Evolutionary conservation across 2,329 filamentous ascomycete species (phyloP), one percentile per base, ranked within the genome.

Genomic region (Botrytis fragariae): DNA sequence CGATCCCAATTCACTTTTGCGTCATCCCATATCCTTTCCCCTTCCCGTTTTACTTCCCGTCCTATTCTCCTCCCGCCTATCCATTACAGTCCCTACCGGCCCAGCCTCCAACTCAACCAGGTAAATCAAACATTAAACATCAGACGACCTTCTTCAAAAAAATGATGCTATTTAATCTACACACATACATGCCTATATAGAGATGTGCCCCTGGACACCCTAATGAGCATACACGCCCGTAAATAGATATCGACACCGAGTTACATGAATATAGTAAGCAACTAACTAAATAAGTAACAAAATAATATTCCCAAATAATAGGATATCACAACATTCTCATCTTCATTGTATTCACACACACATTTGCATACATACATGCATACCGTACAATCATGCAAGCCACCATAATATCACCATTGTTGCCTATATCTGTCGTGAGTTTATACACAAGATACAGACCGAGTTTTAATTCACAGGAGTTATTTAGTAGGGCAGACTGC

Each of bases 271-370:
- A 16, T 16, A 51, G 25, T 48, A 0, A 22, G 25, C 16, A 51
- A n/a, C 2, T n/a, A 5, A n/a, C n/a, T n/a, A n/a, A n/a, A n/a
- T 48, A 0, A 22, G 25, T n/a, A 51, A n/a, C 2, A 16, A 5
- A 16, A 3, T 51, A 14, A 14, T n/a, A 51, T n/a, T 14, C 10
- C 22, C 48, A 4, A 12, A 16, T 16, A 57, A 14, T 18, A 57
- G 29, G 14, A 57, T 18, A 1, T 57, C n/a, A 54, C 25, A 57
- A 18, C 51, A 57, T 16, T n/a, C 51, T 7, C n/a, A 29, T 29
- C 14, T n/a, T 32, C 51, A 57, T 51, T 51, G 10, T 54, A 5
- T 18, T 18, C n/a, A 18, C n/a, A 57, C 22, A 4, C 20, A 48
- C 51, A 57, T 57, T 32, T n/a, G 14, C n/a, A 54, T 54, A 18